These are phyloP conservation scores for Wakefieldia striispora DNA, from an alignment of 768 basidiomycete species.

Conservation along the genomic window DNA sequence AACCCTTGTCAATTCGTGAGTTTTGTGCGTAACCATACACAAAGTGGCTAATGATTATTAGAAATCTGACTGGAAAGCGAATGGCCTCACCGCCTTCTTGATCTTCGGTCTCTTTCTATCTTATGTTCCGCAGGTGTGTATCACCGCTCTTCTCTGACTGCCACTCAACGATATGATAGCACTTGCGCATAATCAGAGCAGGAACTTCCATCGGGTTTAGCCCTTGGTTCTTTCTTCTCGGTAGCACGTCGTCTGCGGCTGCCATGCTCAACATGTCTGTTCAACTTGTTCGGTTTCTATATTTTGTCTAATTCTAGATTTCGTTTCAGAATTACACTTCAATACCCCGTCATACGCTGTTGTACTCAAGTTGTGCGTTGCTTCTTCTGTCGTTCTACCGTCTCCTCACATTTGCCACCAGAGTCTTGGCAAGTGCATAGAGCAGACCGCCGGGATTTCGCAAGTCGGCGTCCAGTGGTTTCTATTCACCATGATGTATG, in stretches of 20 bases:
- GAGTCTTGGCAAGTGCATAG: constrained; percentile 71
- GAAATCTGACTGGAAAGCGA: constrained; percentile 71
- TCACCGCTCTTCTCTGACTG: neutral
- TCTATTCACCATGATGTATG: constrained; percentile 81
- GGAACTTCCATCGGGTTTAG: constrained; percentile 87
- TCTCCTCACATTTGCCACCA: constrained; percentile 29
- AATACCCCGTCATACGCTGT: constrained; percentile 80
- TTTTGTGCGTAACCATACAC: neutral
- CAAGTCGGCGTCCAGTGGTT: constrained; percentile 85
- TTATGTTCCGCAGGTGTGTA: constrained; percentile 75
- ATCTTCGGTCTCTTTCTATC: constrained; percentile 79
- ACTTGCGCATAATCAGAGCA: constrained; percentile 73
- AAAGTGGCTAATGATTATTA: constrained; percentile 25
- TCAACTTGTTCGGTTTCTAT: neutral
- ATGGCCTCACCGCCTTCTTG: constrained; percentile 56
- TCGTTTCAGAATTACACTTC: constrained; percentile 67
- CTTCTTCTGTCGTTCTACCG: neutral
- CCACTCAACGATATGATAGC: constrained; percentile 40
- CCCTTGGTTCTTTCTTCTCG: constrained; percentile 87
- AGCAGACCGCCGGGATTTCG: constrained; percentile 75
- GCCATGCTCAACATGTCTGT: constrained; percentile 82
- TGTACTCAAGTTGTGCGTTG: constrained; percentile 71
- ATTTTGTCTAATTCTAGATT: neutral
- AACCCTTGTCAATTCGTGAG: constrained; percentile 22
- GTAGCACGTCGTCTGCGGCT: constrained; percentile 79